Base-by-base conservation (phyloP, 2,329 filamentous ascomycete genomes). In the Colletotrichum tropicale region DNA sequence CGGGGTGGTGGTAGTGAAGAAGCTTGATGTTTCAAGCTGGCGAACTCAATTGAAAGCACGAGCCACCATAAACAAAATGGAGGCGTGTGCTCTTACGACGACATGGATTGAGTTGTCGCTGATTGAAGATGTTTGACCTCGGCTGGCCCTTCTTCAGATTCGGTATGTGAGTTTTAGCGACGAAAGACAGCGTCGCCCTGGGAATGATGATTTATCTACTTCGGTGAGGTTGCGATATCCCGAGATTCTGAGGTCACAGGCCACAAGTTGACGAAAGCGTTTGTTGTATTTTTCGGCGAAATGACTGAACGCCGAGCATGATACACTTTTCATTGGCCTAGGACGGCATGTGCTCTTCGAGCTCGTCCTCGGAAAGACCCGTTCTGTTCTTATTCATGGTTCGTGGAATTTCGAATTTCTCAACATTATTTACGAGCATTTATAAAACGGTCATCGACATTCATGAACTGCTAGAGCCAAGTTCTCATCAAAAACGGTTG, bases 301-400 rank as follows among this genome's bases (percentile, higher is more conserved):
- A 48, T 4, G 10, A 4, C 18, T 48, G 3, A n/a, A 1, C 43
- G 43, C 43, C 43, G 43, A 21, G 43, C 43, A 48, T 1, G 4
- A 0, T 4, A 13, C 43, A 48, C 18, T 13, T 48, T 1, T 48
- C 18, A 48, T 48, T 48, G 18, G 43, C 43, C 18, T 21, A 2
- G 1, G 0, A 12, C 18, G 43, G 10, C 43, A 48, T 13, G 43
- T n/a, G 43, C 43, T 48, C 18, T 10, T 48, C 3, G 43, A 21
- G 9, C 7, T 48, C 18, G 18, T 2, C 80, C 5, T 16, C 61
- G 1, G 77, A 73, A 4, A 60, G 38, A 6, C 83, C 78, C 64
- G 78, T 86, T 55, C 38, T 84, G 7, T 77, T 85, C 24, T 62
- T 87, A 4, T 79, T 82, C 2, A 80, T 81, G 6, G 78, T 86